Base-by-base conservation (phyloP, 805 yeast species). In the Metschnikowia orientalis region DNA sequence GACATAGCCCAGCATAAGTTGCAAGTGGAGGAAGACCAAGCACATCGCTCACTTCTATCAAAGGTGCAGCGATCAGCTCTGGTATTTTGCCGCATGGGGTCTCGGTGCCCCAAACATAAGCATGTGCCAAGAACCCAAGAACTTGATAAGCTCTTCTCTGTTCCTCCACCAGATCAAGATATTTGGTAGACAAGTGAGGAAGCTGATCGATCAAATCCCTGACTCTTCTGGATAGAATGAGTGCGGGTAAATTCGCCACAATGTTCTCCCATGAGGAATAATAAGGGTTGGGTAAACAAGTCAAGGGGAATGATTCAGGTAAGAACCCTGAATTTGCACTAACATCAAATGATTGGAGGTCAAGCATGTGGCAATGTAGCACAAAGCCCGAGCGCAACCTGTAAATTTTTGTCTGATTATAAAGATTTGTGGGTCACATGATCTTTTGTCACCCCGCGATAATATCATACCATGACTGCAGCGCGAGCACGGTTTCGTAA, bases 61-160 rank as follows among this genome's bases (percentile, higher is more conserved):
- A 71, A 0, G 97, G 97, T 31, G 64, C 58, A 1, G 95, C 81
- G 14, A 89, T 50, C 40, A 74, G 76, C 29, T 53, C 59, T 1
- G 97, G 96, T 10, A 90, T 56, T 25, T 57, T 63, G 40, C 81
- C 79, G 8, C 61, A 56, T 11, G 94, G 82, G 28, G 57, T 54
- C 35, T 75, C 77, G 13, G 75, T 75, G 2, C 86, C 81, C 97
- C 97, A 89, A 15, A 89, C 79, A 53, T 89, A 89, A 1, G 92
- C 95, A 56, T 89, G 95, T 2, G 87, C 73, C 27, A 90, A 56
- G 50, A 88, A 89, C 8, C 90, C 80, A 18, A 89, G 65, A 2
- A 87, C 63, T 11, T 83, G 77, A 57, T 84, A 84, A 0, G 96
- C 96, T 47, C 97, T 70, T 53, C 95, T 72, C 52, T 70, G 68